Evolutionary conservation across 371 early-diverging fungal species (phyloP).

Genomic region (Mucor plumbeus): DNA sequence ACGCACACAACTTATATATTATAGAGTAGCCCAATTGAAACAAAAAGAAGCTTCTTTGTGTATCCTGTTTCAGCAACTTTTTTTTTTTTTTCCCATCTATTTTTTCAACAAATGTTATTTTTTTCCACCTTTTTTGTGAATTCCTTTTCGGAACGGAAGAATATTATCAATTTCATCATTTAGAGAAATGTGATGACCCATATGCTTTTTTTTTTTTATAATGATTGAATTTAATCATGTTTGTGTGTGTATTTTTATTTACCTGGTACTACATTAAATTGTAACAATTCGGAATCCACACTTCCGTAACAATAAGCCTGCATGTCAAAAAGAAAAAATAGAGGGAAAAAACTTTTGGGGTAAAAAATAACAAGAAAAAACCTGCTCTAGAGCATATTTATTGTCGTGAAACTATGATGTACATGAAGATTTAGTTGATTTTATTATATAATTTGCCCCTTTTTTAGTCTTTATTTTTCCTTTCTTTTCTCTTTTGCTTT

Average conservation of each 20-base stretch:
- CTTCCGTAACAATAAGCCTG: conserved; percentile 24
- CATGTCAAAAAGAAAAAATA: conserved; percentile 18
- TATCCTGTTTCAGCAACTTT: conserved; percentile 2
- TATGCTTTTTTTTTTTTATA: background rate
- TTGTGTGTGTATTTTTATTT: background rate
- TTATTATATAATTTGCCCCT: conserved; percentile 8
- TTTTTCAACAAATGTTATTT: background rate
- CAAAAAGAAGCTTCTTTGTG: conserved; percentile 4
- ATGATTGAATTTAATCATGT: background rate
- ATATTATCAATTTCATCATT: background rate
- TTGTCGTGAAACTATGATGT: conserved; percentile 20
- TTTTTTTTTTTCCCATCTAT: background rate
- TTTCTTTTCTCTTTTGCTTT: background rate
- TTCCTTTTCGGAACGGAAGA: background rate
- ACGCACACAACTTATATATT: background rate
- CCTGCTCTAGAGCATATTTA: background rate
- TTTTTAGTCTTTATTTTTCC: conserved; percentile 7
- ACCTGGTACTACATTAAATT: conserved; percentile 16
- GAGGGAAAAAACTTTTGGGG: conserved; percentile 22
- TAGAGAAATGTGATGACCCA: background rate
- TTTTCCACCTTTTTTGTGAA: background rate
- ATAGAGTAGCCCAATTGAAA: background rate
- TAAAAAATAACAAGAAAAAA: conserved; percentile 4
- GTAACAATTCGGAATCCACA: conserved; percentile 16
- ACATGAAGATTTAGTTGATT: background rate